phyloP scores from a whole-genome alignment of 1,284 basidiomycete genomes.

The Cryptococcus amylolentus region DNA sequence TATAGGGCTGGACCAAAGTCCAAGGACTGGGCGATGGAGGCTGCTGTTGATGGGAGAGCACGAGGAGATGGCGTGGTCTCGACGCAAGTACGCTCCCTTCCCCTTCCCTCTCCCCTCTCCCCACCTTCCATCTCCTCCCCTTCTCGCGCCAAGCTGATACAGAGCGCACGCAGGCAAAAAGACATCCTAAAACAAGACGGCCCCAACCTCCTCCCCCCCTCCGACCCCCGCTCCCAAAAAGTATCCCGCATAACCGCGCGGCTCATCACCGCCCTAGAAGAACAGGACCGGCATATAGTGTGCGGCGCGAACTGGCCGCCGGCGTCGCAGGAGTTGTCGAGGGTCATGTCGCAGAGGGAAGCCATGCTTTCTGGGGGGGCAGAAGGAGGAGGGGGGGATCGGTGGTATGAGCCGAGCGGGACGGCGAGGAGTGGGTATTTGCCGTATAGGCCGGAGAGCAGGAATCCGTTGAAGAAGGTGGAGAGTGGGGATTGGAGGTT shows the following conservation, averaged over 20 bases:
- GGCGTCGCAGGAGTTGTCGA: conserved; percentile 27
- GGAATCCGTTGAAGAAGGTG: conserved; percentile 51
- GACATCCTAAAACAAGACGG: conserved; percentile 51
- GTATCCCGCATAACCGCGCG: conserved; percentile 46
- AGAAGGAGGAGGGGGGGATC: background rate
- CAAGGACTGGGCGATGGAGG: conserved; percentile 53
- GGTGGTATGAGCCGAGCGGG: conserved; percentile 43
- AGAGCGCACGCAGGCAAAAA: conserved; percentile 38
- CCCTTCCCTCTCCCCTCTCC: background rate
- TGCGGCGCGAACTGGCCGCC: conserved; percentile 50
- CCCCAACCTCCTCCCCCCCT: conserved; percentile 45
- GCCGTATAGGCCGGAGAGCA: conserved; percentile 46
- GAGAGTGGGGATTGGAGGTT: conserved; percentile 52
- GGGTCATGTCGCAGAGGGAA: conserved; percentile 35
- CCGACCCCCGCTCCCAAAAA: conserved; percentile 46
- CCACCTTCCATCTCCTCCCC: background rate
- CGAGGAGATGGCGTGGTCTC: conserved; percentile 55
- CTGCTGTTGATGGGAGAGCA: conserved; percentile 54
- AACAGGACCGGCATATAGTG: conserved; percentile 47
- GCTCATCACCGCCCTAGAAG: conserved; percentile 48
- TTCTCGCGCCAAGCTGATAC: background rate
- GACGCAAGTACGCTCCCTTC: conserved; percentile 44
- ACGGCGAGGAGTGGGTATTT: conserved; percentile 43
- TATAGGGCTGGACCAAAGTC: conserved; percentile 53
- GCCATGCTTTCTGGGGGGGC: conserved; percentile 6